These are phyloP conservation scores for Eutypella sp. DNA, from an alignment of 2,329 filamentous ascomycete genomes.

Conservation along the genomic window DNA sequence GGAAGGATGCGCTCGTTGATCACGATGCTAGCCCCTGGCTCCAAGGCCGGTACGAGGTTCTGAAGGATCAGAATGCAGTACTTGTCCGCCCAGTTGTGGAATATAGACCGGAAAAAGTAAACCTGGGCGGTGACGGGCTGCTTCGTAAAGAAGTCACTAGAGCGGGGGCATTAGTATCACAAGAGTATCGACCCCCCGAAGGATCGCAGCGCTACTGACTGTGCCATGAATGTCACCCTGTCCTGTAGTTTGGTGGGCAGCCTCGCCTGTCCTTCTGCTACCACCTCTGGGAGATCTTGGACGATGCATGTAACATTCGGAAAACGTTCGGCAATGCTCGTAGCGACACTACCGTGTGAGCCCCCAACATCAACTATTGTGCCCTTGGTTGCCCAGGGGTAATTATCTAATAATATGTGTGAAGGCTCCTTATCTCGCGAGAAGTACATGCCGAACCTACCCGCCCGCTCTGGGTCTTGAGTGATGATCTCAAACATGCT, in stretches of 20 bases:
- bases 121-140: constrained; percentile 14
- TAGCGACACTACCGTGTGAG: constrained; percentile 17
- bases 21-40: constrained; percentile 12
- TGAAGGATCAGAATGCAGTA: constrained; percentile 25
- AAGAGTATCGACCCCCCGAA: background rate
- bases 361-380: constrained; percentile 24
- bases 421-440: constrained; percentile 8
- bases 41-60: constrained; percentile 21
- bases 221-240: constrained; percentile 13
- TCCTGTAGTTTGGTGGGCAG: constrained; percentile 10
- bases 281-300: constrained; percentile 13
- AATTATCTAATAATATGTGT: constrained; percentile 14
- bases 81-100: constrained; percentile 28
- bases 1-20: constrained; percentile 17
- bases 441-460: constrained; percentile 14
- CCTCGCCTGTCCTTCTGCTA: constrained; percentile 8
- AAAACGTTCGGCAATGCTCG: constrained; percentile 19
- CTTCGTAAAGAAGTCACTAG: constrained; percentile 17
- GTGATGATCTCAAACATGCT: constrained; percentile 20
- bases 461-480: constrained; percentile 12
- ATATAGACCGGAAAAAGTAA: constrained; percentile 24
- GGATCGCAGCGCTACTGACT: too few species aligned
- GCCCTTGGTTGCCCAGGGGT: constrained; percentile 17
- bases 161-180: background rate
- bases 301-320: constrained; percentile 20